Conservation (phyloP, 164 flowering plant genomes). For the Chimonanthus salicifolius region DNA sequence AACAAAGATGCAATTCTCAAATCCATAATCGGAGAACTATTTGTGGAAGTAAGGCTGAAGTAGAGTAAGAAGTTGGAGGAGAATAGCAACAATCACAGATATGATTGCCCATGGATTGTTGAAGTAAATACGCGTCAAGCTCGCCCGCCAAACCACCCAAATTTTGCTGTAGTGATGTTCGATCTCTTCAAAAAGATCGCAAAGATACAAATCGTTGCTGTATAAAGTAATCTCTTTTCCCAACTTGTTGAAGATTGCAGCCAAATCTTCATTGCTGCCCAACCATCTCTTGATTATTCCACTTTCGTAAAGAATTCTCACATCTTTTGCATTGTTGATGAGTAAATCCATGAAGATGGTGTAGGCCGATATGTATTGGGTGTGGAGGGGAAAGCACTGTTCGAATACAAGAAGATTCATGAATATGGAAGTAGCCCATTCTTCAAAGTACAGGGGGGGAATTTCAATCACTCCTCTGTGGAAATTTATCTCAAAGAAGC, state of each 20-base stretch:
- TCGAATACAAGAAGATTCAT: conserved; percentile 24
- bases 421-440: conserved; percentile 17
- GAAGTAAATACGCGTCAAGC: not conserved
- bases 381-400: conserved; percentile 14
- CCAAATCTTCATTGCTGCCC: conserved; percentile 21
- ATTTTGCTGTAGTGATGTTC: conserved; percentile 2
- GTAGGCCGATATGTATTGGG: conserved; percentile 21
- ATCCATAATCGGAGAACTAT: not conserved
- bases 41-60: not conserved
- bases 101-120: not conserved
- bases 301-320: conserved; percentile 9
- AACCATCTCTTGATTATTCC: conserved; percentile 22
- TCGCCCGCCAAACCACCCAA: not conserved
- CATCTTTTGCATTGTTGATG: conserved; percentile 19
- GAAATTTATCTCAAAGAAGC: conserved; percentile 19
- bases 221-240: conserved; percentile 21
- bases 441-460: conserved; percentile 17
- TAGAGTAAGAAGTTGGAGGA: not conserved
- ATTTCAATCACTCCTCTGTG: conserved; percentile 14
- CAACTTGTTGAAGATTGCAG: conserved; percentile 17
- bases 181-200: conserved; percentile 10
- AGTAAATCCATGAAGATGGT: conserved; percentile 23
- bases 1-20: not conserved
- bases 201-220: conserved; percentile 11
- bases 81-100: not conserved